Conservation (phyloP, 2,329 filamentous ascomycete species). For the Dactylonectria estremocensis region DNA sequence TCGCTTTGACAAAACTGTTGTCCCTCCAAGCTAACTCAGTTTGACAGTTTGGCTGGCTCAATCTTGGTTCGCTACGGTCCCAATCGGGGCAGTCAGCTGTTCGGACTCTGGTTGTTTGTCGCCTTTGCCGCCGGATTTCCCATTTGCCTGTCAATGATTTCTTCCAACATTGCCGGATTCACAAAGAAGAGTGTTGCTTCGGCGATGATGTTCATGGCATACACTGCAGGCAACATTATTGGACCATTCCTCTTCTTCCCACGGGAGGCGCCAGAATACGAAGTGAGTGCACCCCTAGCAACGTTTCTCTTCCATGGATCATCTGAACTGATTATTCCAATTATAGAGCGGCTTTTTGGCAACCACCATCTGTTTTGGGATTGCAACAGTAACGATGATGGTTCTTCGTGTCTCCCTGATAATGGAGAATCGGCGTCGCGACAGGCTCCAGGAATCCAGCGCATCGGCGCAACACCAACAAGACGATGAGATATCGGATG, state of each 20-base stretch:
- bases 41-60: constrained; percentile 34
- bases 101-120: constrained; percentile 39
- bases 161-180: constrained; percentile 43
- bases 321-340: background rate
- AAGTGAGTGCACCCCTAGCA: constrained; percentile 20
- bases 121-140: constrained; percentile 43
- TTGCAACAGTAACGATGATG: constrained; percentile 36
- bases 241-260: constrained; percentile 44
- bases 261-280: constrained; percentile 36
- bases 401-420: constrained; percentile 33
- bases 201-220: constrained; percentile 45
- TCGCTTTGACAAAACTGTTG: accelerated
- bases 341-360: constrained; percentile 42
- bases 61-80: constrained; percentile 40
- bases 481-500: constrained; percentile 37
- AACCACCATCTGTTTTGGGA: constrained; percentile 39
- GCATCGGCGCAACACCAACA: background rate
- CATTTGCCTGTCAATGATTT: constrained; percentile 38
- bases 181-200: constrained; percentile 44
- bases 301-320: accelerated
- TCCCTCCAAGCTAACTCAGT: background rate
- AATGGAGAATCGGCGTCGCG: constrained; percentile 36
- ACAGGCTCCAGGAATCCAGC: constrained; percentile 25
- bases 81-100: constrained; percentile 34
- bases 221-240: constrained; percentile 40